Evolutionary conservation across 495 filamentous ascomycete species (phyloP).

Genomic region (Podospora anserina): DNA sequence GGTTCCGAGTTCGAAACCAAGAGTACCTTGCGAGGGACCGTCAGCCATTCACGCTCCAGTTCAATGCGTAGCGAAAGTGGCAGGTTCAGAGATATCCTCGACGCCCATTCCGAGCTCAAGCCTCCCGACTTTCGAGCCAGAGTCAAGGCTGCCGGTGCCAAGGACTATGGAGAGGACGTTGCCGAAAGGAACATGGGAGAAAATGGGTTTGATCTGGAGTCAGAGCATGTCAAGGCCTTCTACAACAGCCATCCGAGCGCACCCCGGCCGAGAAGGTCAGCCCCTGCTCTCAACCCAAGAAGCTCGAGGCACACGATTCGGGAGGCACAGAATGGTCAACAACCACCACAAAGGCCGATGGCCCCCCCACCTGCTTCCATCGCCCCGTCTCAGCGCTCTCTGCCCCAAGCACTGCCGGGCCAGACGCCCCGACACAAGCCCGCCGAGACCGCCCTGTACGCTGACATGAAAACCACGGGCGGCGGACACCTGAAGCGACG

Average conservation of each 20-base stretch:
- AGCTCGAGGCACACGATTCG: neutral
- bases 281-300: neutral
- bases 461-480: neutral
- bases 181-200: constrained; percentile 50
- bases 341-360: constrained; percentile 1
- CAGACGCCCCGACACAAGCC: neutral
- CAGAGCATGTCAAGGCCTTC: constrained; percentile 33
- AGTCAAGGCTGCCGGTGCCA: constrained; percentile 44
- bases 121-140: constrained; percentile 44
- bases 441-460: neutral
- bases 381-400: neutral
- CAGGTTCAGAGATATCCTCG: constrained; percentile 48
- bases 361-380: neutral
- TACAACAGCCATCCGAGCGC: constrained; percentile 21
- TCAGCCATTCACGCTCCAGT: constrained; percentile 19
- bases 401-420: neutral
- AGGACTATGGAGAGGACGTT: constrained; percentile 55
- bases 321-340: neutral
- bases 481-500: constrained; percentile 6
- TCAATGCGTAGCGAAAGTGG: constrained; percentile 24
- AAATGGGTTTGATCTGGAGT: constrained; percentile 33
- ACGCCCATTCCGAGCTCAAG: constrained; percentile 49
- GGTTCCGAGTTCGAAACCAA: constrained; percentile 13
- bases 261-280: constrained; percentile 10
- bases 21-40: neutral